phyloP scores from a whole-genome alignment of 2,329 filamentous ascomycete species.

The Lachnellula hyalina region DNA sequence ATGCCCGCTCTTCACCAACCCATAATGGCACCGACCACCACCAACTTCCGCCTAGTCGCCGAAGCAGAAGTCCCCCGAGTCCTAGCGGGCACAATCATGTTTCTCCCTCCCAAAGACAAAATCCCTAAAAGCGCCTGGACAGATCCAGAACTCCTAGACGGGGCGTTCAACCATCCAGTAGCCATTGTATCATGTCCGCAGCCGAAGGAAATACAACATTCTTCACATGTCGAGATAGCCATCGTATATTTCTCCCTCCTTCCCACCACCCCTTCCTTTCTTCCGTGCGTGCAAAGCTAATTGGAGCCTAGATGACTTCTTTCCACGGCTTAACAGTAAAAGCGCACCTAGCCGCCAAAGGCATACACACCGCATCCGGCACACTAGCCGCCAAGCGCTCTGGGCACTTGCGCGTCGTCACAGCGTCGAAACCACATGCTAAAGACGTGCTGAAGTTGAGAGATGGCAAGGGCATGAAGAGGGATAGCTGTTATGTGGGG shows the following conservation, averaged over 20 bases:
- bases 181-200: constrained; percentile 7
- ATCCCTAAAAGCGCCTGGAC: constrained; percentile 1
- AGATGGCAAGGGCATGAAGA: constrained; percentile 15
- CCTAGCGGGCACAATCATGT: constrained; percentile 14
- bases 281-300: neutral
- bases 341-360: constrained; percentile 9
- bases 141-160: constrained; percentile 1
- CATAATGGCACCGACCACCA: neutral
- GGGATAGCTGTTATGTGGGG: constrained; percentile 15
- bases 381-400: constrained; percentile 2
- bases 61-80: constrained; percentile 3
- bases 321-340: constrained; percentile 12
- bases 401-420: constrained; percentile 14
- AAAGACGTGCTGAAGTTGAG: constrained; percentile 11
- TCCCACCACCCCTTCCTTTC: neutral
- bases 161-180: constrained; percentile 17
- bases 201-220: neutral
- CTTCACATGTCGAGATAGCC: constrained; percentile 8
- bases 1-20: neutral
- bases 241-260: constrained; percentile 7
- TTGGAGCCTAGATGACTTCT: constrained; percentile 13
- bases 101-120: constrained; percentile 11
- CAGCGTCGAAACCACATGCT: constrained; percentile 11
- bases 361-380: constrained; percentile 2
- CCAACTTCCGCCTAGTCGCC: constrained; percentile 1